Percentiles rank a stretch among this genome's conserved stretches.
Conservation (phyloP, 192 early-diverging fungal genomes). For the Funneliformis mosseae region DNA sequence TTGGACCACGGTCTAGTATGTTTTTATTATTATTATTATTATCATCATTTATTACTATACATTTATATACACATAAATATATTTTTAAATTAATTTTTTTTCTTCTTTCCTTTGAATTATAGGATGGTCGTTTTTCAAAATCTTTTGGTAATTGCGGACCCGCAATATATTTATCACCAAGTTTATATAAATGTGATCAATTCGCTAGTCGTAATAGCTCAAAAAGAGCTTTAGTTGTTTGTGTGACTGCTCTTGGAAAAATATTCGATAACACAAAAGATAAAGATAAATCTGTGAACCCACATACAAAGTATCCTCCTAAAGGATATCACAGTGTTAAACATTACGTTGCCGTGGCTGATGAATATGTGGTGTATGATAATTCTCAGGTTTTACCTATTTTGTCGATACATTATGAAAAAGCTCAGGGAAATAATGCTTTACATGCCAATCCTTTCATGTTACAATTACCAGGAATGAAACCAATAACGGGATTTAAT, state of each 20-base stretch:
- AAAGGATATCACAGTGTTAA: slow-evolving; percentile 15
- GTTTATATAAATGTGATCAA: slow-evolving; percentile 20
- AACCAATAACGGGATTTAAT: neutral
- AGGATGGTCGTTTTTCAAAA: slow-evolving; percentile 19
- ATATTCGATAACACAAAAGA: neutral
- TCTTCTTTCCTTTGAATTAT: neutral
- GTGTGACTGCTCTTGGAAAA: slow-evolving; percentile 26
- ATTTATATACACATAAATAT: neutral
- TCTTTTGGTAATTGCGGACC: slow-evolving; percentile 17
- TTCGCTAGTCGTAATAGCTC: neutral
- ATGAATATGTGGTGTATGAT: slow-evolving; percentile 25
- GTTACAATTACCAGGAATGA: neutral
- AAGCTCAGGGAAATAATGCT: neutral
- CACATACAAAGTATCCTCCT: slow-evolving; percentile 15
- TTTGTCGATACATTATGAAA: slow-evolving; percentile 12
- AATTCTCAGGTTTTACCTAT: slow-evolving; percentile 13
- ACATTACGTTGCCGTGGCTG: slow-evolving; percentile 21
- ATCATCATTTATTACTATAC: no score
- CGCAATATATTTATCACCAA: slow-evolving; percentile 24
- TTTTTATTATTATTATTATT: neutral
- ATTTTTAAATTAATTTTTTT: neutral
- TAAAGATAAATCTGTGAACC: neutral
- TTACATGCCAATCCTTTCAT: neutral
- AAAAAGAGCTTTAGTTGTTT: slow-evolving; percentile 9
- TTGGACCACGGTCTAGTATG: slow-evolving; percentile 22